Evolutionary conservation across 176 grass and related monocot genomes (phyloP).

Genomic region (Miscanthus lutarioriparius): DNA sequence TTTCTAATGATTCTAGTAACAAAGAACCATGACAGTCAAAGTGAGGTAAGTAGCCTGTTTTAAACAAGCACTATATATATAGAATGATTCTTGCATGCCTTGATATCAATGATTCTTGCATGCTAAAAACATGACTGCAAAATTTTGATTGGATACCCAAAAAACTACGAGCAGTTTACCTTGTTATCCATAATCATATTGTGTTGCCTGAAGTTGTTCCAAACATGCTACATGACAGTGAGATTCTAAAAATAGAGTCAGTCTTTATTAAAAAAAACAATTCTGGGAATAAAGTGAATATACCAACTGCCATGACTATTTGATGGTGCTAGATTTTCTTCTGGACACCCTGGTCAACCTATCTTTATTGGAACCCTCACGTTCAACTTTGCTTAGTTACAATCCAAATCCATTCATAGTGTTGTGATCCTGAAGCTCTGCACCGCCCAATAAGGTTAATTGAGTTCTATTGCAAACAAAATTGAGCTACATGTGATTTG

Average conservation of each 20-base stretch:
- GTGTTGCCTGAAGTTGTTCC: not conserved
- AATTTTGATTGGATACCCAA: slow-evolving; percentile 17
- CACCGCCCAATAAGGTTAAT: not conserved
- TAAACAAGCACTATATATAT: slow-evolving; percentile 4
- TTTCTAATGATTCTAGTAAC: not conserved
- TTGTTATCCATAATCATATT: not conserved
- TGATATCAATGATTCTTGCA: not conserved
- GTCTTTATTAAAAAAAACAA: not conserved
- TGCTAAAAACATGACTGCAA: not conserved
- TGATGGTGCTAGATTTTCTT: not conserved
- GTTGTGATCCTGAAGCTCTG: not conserved
- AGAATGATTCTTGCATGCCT: not conserved
- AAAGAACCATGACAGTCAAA: not conserved
- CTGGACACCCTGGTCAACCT: not conserved
- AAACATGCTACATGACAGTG: not conserved
- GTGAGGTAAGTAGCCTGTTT: not conserved
- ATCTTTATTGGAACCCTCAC: not conserved
- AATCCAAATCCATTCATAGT: not conserved
- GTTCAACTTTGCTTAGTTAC: not conserved
- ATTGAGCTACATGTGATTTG: not conserved
- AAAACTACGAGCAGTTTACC: not conserved
- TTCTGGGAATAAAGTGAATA: not conserved
- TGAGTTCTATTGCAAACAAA: slow-evolving; percentile 21
- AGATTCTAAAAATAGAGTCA: not conserved
- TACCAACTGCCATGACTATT: not conserved